Percentiles rank a stretch among this genome's conserved stretches.
Conservation (phyloP, 2,329 filamentous ascomycete genomes). For the Cercospora sp. region DNA sequence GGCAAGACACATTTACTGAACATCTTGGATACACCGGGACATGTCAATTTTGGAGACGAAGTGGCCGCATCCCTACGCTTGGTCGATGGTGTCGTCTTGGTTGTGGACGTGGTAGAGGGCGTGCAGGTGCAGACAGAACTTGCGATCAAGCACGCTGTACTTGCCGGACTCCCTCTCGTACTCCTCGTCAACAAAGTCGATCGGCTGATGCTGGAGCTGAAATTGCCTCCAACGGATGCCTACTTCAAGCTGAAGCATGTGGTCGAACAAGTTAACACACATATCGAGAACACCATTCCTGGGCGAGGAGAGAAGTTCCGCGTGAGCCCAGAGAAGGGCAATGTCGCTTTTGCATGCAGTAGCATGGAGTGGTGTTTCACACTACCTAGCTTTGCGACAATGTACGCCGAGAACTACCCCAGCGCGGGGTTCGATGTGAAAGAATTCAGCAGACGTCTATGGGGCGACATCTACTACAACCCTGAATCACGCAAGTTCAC, state of each 20-base stretch:
- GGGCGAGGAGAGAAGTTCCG: conserved; percentile 75
- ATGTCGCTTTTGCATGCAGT: conserved; percentile 94
- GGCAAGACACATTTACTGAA: conserved; percentile 96
- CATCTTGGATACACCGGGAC: conserved; percentile 91
- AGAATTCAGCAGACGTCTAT: conserved; percentile 82
- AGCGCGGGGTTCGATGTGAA: conserved; percentile 62
- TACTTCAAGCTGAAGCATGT: conserved; percentile 99
- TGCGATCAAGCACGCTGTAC: conserved; percentile 91
- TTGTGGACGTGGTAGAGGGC: conserved; percentile 97
- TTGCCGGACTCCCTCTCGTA: conserved; percentile 85
- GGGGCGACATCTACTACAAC: conserved; percentile 98
- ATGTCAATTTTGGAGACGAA: conserved; percentile 98
- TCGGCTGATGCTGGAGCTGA: conserved; percentile 87
- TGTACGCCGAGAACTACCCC: conserved; percentile 85
- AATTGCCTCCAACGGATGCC: conserved; percentile 88
- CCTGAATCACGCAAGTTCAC: conserved; percentile 87
- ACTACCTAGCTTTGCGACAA: conserved; percentile 86
- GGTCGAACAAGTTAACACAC: conserved; percentile 95
- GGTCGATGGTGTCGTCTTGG: conserved; percentile 86
- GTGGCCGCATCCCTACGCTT: conserved; percentile 84
- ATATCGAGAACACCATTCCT: conserved; percentile 85
- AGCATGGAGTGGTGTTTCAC: conserved; percentile 98
- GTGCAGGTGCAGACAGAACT: conserved; percentile 98
- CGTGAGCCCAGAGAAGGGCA: conserved; percentile 92
- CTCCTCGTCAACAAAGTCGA: conserved; percentile 98